phyloP scores from a whole-genome alignment of 805 yeast genomes.

The Starmerella etchellsii region DNA sequence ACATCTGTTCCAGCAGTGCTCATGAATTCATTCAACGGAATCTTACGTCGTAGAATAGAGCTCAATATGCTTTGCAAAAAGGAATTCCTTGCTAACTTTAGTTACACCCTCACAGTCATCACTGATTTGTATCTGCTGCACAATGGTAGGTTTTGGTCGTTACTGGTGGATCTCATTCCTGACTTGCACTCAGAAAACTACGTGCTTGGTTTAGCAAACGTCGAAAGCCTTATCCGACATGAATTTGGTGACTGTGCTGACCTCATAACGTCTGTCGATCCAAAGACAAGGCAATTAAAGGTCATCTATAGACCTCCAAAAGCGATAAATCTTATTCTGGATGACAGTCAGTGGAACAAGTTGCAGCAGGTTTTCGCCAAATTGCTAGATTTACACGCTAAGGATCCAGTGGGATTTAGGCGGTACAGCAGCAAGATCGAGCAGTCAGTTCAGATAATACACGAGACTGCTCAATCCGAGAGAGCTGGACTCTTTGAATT shows the following conservation, averaged over 20 bases:
- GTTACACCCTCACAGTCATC: not conserved
- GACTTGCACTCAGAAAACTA: not conserved
- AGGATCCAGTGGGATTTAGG: not conserved
- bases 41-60: not conserved
- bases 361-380: not conserved
- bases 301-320: too few species aligned
- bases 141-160: conserved; percentile 11
- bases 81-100: not conserved
- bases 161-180: conserved; percentile 1
- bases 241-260: too few species aligned
- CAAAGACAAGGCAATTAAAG: too few species aligned
- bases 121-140: conserved; percentile 4
- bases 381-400: not conserved
- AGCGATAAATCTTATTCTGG: too few species aligned
- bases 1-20: too few species aligned
- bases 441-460: not conserved
- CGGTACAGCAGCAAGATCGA: not conserved
- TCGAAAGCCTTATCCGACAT: too few species aligned
- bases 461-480: not conserved
- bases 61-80: conserved; percentile 1
- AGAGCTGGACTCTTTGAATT: not conserved
- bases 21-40: not conserved
- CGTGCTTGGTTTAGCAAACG: not conserved
- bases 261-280: too few species aligned
- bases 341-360: too few species aligned